Evolutionary conservation across 2,329 filamentous ascomycete genomes (phyloP).

Genomic region (Cucurbitaria berberidis): DNA sequence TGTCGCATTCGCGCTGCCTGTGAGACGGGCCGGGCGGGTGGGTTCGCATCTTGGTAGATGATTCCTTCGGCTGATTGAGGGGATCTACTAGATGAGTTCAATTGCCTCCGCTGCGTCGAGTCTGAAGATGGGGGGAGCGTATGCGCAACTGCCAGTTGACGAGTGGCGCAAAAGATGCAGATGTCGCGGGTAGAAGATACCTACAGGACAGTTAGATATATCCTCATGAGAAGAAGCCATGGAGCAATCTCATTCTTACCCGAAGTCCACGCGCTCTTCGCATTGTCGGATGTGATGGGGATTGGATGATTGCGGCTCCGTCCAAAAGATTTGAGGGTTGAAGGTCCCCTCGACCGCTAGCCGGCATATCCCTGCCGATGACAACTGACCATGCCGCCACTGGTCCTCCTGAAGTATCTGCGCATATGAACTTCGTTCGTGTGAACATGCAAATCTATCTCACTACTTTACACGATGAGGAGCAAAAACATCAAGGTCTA

Average conservation of each 20-base stretch:
- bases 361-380: constrained; percentile 17
- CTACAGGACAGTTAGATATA: constrained; percentile 24
- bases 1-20: constrained; percentile 39
- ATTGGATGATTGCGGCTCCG: constrained; percentile 1
- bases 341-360: constrained; percentile 11
- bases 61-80: constrained; percentile 39
- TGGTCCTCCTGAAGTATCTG: not conserved
- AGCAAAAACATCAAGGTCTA: too few species aligned
- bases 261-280: constrained; percentile 38
- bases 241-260: constrained; percentile 19
- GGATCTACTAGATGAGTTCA: constrained; percentile 42
- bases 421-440: not conserved
- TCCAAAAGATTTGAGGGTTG: constrained; percentile 24
- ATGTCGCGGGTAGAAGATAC: constrained; percentile 45
- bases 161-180: constrained; percentile 49
- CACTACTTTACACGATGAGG: not conserved
- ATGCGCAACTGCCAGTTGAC: constrained; percentile 34
- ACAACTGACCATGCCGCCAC: constrained; percentile 1
- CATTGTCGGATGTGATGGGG: constrained; percentile 27
- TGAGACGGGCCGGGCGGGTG: constrained; percentile 25
- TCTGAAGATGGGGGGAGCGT: constrained; percentile 15
- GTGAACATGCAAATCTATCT: not conserved
- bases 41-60: constrained; percentile 32
- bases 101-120: constrained; percentile 36
- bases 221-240: not conserved